These are phyloP conservation scores for Friedmanniomyces simplex DNA, from an alignment of 495 filamentous ascomycete genomes.

Conservation along the genomic window DNA sequence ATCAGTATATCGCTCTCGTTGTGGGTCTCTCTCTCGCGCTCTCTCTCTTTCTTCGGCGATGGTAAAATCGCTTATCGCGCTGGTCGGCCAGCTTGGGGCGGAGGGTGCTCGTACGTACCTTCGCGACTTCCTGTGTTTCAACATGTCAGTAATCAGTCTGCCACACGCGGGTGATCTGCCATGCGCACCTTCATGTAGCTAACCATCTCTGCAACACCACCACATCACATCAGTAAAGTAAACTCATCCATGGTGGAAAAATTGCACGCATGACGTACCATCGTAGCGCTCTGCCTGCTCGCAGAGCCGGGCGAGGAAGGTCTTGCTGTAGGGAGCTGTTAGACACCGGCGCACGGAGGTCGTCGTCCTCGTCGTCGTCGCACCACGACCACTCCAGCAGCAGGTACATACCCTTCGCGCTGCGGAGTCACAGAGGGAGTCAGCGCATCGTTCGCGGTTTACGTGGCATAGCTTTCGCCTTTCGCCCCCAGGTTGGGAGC, in stretches of 20 bases:
- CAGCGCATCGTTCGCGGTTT: slow-evolving; percentile 8
- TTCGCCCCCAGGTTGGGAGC: no score
- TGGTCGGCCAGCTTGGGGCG: not conserved
- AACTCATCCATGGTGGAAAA: not conserved
- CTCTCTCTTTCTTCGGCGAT: not conserved
- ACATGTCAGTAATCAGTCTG: slow-evolving; percentile 18
- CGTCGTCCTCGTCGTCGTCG: slow-evolving; percentile 11
- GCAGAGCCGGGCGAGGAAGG: slow-evolving; percentile 98
- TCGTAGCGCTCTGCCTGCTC: slow-evolving; percentile 99
- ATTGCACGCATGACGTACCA: slow-evolving; percentile 46
- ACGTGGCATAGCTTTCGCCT: not conserved
- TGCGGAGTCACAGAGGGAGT: slow-evolving; percentile 1
- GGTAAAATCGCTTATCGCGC: slow-evolving; percentile 15
- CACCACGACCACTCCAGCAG: not conserved
- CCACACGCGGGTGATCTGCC: slow-evolving; percentile 21
- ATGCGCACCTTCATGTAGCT: slow-evolving; percentile 90
- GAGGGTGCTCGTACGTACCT: slow-evolving; percentile 50
- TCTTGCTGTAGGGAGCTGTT: slow-evolving; percentile 66
- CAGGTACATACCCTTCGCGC: slow-evolving; percentile 18
- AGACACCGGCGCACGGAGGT: slow-evolving; percentile 27
- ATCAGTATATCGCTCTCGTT: not conserved
- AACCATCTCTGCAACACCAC: slow-evolving; percentile 68
- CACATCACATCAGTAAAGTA: not conserved
- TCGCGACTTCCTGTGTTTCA: slow-evolving; percentile 75
- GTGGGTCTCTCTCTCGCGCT: no score